Conservation (phyloP, 495 filamentous ascomycete species). For the Collariella sp. region DNA sequence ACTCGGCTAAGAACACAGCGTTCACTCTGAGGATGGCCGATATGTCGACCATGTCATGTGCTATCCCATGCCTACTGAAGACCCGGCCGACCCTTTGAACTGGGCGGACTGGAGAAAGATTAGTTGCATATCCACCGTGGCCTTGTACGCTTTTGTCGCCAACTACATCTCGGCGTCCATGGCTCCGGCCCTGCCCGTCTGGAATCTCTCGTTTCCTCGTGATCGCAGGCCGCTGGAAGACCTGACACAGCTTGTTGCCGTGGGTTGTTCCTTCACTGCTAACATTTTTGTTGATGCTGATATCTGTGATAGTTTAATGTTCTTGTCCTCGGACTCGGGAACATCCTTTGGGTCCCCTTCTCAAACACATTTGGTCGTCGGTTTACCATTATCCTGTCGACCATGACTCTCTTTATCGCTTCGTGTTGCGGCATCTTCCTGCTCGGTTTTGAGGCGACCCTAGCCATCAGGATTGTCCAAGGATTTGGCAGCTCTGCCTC, state of each 20-base stretch:
- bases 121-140: conserved; percentile 15
- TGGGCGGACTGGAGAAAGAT: conserved; percentile 25
- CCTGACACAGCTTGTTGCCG: conserved; percentile 21
- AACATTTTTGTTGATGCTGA: neutral
- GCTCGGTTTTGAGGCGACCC: conserved; percentile 33
- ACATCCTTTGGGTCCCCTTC: conserved; percentile 47
- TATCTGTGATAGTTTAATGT: conserved; percentile 19
- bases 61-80: conserved; percentile 18
- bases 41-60: conserved; percentile 15
- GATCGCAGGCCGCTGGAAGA: conserved; percentile 11
- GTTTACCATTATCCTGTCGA: conserved; percentile 43
- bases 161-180: conserved; percentile 23
- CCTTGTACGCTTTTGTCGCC: conserved; percentile 23
- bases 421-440: conserved; percentile 42
- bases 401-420: conserved; percentile 36
- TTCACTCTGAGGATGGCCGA: conserved; percentile 7
- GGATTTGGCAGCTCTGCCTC: conserved; percentile 49
- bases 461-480: conserved; percentile 41
- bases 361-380: conserved; percentile 50
- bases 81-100: conserved; percentile 28
- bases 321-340: conserved; percentile 21
- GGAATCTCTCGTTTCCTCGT: conserved; percentile 21
- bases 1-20: conserved; percentile 8
- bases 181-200: conserved; percentile 21
- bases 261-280: neutral